Conservation (phyloP, 345 rosid species). For the Heritiera fomes region DNA sequence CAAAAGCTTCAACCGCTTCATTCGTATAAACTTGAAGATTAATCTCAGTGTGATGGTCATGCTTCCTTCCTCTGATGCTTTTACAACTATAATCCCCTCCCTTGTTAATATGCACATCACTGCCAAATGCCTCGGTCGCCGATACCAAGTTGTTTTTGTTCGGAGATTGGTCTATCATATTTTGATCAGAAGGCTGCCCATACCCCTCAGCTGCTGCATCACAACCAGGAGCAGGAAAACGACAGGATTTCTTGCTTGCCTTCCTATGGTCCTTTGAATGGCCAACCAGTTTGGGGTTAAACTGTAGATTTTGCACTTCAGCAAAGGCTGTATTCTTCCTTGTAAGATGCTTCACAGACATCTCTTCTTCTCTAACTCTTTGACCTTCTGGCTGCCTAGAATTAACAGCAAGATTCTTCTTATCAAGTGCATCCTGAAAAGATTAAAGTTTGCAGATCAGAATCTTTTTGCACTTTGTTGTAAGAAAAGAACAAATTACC, state of each 20-base stretch:
- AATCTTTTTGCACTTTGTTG: not conserved
- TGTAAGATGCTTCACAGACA: slow-evolving; percentile 30
- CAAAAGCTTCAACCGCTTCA: slow-evolving; percentile 57
- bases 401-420: slow-evolving; percentile 9
- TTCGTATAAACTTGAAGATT: slow-evolving; percentile 50
- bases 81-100: slow-evolving; percentile 23
- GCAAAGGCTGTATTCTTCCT: slow-evolving; percentile 35
- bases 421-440: slow-evolving; percentile 34
- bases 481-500: not conserved
- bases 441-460: slow-evolving; percentile 14
- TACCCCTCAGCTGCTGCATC: slow-evolving; percentile 28
- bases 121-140: slow-evolving; percentile 22
- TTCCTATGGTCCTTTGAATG: slow-evolving; percentile 26
- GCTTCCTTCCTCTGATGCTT: slow-evolving; percentile 5
- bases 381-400: slow-evolving; percentile 21
- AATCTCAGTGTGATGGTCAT: slow-evolving; percentile 34
- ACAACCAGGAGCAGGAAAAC: slow-evolving; percentile 33
- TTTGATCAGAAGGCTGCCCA: slow-evolving; percentile 26
- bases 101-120: slow-evolving; percentile 26
- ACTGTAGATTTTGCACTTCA: slow-evolving; percentile 34
- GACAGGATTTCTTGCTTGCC: slow-evolving; percentile 26
- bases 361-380: slow-evolving; percentile 34
- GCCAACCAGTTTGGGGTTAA: slow-evolving; percentile 31
- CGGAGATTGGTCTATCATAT: slow-evolving; percentile 28
- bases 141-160: slow-evolving; percentile 14